phyloP scores from a whole-genome alignment of 1,139 yeast species.

The Pichia cactophila region DNA sequence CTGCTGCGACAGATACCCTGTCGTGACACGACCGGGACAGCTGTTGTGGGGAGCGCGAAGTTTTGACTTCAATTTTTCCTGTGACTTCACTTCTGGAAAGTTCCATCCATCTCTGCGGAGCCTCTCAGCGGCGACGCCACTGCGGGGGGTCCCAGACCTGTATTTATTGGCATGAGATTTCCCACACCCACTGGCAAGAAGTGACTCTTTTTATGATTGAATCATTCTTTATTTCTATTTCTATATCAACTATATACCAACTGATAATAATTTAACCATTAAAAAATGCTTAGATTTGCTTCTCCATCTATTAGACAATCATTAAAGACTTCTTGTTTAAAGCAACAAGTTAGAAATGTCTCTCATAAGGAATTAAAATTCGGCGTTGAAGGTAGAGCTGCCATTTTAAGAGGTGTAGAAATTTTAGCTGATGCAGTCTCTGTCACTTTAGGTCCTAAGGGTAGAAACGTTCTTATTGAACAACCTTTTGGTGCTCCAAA shows the following conservation, averaged over 20 bases:
- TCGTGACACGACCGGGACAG: neutral
- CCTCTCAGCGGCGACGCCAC: neutral
- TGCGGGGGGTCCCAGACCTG: neutral
- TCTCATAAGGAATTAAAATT: constrained; percentile 95
- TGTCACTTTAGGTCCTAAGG: constrained; percentile 96
- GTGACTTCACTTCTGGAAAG: neutral
- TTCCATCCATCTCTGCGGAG: neutral
- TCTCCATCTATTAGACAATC: constrained; percentile 38
- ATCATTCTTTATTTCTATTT: too few species aligned
- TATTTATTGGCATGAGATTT: neutral
- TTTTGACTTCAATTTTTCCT: too few species aligned
- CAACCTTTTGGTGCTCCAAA: constrained; percentile 97
- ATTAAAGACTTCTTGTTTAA: constrained; percentile 14
- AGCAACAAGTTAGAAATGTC: constrained; percentile 45
- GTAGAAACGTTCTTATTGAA: constrained; percentile 95
- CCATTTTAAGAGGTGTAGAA: constrained; percentile 91
- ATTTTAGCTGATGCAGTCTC: constrained; percentile 95
- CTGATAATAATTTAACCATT: neutral
- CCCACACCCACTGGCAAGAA: neutral
- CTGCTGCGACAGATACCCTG: neutral
- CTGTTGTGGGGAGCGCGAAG: too few species aligned
- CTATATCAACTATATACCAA: neutral
- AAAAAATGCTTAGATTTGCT: constrained; percentile 50
- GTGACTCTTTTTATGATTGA: neutral
- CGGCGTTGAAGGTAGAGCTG: constrained; percentile 98